Conservation (phyloP, 108 stramenopile genomes). For the Parmales sp. region DNA sequence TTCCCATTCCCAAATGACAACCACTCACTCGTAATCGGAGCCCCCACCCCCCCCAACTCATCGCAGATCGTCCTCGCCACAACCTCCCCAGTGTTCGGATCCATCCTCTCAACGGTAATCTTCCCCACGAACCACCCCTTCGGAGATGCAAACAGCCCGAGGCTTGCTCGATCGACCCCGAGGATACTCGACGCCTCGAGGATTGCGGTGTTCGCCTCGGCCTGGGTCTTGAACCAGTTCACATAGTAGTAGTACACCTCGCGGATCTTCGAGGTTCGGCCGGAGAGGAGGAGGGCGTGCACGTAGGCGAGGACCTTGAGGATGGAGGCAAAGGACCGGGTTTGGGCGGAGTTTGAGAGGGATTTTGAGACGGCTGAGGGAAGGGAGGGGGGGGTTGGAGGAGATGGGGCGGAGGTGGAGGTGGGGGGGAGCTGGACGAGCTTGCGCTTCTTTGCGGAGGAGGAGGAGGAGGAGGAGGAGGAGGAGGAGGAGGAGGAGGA, state of each 20-base stretch:
- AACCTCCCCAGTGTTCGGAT: not conserved
- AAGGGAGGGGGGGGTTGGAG: too few species aligned
- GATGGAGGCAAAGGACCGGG: slow-evolving; percentile 47
- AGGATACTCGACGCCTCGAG: slow-evolving; percentile 38
- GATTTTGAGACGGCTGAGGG: too few species aligned
- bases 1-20: too few species aligned
- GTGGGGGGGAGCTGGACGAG: too few species aligned
- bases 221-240: slow-evolving; percentile 65
- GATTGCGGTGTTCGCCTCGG: slow-evolving; percentile 54
- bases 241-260: slow-evolving; percentile 77
- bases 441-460: too few species aligned
- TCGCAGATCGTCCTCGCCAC: not conserved
- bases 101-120: not conserved
- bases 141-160: slow-evolving; percentile 69
- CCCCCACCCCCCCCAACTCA: not conserved
- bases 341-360: slow-evolving; percentile 34
- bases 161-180: slow-evolving; percentile 39
- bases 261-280: slow-evolving; percentile 59
- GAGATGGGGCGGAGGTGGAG: too few species aligned
- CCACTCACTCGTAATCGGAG: not conserved
- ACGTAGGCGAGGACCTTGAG: slow-evolving; percentile 49
- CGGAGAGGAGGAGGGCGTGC: slow-evolving; percentile 41
- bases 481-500: too few species aligned
- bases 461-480: too few species aligned
- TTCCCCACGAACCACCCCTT: slow-evolving; percentile 34